Conservation (phyloP, 1,284 basidiomycete species). For the Butyriboletus appendiculatus region DNA sequence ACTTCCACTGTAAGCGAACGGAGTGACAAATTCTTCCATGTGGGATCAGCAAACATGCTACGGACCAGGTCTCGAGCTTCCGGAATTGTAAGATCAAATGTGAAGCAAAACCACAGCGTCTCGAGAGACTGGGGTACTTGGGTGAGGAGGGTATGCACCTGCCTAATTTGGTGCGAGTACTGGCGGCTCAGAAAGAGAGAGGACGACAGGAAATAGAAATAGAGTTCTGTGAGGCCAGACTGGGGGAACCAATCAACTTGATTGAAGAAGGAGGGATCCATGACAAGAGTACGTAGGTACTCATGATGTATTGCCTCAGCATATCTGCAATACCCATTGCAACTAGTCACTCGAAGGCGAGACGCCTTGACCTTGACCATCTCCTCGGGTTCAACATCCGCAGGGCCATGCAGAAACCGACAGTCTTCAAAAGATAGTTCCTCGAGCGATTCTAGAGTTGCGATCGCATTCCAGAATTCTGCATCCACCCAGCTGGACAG, state of each 20-base stretch:
- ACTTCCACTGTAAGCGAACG: conserved; percentile 6
- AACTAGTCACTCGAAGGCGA: background rate
- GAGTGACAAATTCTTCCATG: conserved; percentile 1
- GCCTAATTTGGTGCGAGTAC: no score
- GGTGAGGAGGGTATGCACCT: background rate
- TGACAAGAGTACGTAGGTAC: background rate
- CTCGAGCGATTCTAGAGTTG: conserved; percentile 13
- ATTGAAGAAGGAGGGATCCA: background rate
- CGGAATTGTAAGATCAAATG: no score
- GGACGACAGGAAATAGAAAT: no score
- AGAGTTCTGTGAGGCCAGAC: conserved; percentile 5
- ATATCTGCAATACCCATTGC: rapidly evolving
- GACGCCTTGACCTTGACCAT: conserved; percentile 8
- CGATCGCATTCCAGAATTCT: conserved; percentile 17
- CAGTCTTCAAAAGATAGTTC: conserved; percentile 11
- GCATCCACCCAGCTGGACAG: background rate
- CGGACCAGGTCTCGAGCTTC: background rate
- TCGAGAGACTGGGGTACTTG: conserved; percentile 1
- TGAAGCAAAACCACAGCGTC: background rate
- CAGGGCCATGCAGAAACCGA: background rate
- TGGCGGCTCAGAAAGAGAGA: no score
- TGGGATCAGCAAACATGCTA: background rate
- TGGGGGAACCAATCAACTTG: background rate
- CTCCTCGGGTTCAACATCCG: background rate
- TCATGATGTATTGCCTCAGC: background rate